These are phyloP conservation scores for Pseudogymnoascus sp. DNA, from an alignment of 2,329 filamentous ascomycete genomes.

Conservation along the genomic window DNA sequence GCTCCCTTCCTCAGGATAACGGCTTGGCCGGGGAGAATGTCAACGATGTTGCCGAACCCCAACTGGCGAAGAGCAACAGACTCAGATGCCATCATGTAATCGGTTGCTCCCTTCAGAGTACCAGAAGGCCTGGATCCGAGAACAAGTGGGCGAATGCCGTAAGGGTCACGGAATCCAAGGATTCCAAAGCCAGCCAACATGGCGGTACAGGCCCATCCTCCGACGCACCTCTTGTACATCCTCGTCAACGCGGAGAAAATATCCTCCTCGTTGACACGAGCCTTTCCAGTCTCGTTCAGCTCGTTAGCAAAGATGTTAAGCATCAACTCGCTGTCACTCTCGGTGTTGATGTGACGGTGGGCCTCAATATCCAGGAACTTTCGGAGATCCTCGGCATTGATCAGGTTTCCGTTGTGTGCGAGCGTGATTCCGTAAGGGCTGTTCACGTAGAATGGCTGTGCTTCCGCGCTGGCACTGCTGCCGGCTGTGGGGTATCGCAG, in stretches of 20 bases:
- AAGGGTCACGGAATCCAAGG: constrained; percentile 70
- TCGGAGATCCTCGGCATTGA: constrained; percentile 64
- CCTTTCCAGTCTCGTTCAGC: constrained; percentile 72
- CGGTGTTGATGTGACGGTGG: constrained; percentile 57
- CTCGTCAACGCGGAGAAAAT: constrained; percentile 64
- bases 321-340: constrained; percentile 81
- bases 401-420: constrained; percentile 81
- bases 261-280: constrained; percentile 70
- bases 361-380: constrained; percentile 39
- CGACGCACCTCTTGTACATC: constrained; percentile 67
- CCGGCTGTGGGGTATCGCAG: constrained; percentile 85
- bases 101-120: constrained; percentile 54
- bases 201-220: constrained; percentile 72
- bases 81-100: constrained; percentile 90
- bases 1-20: constrained; percentile 78
- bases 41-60: constrained; percentile 67
- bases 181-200: constrained; percentile 79
- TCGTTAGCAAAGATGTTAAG: constrained; percentile 83
- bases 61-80: constrained; percentile 76
- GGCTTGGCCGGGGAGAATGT: constrained; percentile 77
- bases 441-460: constrained; percentile 91
- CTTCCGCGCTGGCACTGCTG: constrained; percentile 74
- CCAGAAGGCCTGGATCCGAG: constrained; percentile 66
- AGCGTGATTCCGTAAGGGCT: constrained; percentile 75
- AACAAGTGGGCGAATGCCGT: constrained; percentile 77